Percentiles rank a stretch among this genome's conserved stretches.
These are phyloP conservation scores for Solanum ahanhuiri DNA, from an alignment of 257 asterid species.

Conservation along the genomic window DNA sequence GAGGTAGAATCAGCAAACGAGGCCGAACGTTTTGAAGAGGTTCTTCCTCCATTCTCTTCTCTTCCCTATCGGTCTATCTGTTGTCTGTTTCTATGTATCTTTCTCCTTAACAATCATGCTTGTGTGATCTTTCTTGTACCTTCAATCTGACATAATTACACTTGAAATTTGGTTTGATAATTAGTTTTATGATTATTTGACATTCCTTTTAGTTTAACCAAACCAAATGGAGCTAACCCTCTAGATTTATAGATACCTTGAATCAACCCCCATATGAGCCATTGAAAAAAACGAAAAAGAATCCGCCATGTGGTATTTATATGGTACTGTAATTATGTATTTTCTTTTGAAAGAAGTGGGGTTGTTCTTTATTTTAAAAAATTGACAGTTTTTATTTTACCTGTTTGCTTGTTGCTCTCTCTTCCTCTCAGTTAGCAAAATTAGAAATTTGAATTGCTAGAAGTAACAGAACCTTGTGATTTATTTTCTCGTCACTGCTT, in stretches of 20 bases:
- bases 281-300: not conserved
- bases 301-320: not conserved
- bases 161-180: not conserved
- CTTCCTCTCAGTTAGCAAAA: not conserved
- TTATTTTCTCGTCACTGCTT: not conserved
- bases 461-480: not conserved
- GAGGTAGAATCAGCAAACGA: constrained; percentile 90
- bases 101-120: not conserved
- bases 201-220: not conserved
- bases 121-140: not conserved
- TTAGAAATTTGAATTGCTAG: not conserved
- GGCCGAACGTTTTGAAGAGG: constrained; percentile 99
- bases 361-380: not conserved
- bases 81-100: not conserved
- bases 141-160: not conserved
- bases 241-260: not conserved
- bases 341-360: not conserved
- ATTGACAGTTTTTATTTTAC: not conserved
- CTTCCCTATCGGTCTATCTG: not conserved
- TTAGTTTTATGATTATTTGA: not conserved
- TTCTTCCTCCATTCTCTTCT: constrained; percentile 18
- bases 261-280: not conserved
- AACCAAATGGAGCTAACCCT: not conserved
- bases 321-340: not conserved
- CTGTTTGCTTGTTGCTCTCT: not conserved